phyloP scores from a whole-genome alignment of 257 asterid species.

The Petunia secreta region DNA sequence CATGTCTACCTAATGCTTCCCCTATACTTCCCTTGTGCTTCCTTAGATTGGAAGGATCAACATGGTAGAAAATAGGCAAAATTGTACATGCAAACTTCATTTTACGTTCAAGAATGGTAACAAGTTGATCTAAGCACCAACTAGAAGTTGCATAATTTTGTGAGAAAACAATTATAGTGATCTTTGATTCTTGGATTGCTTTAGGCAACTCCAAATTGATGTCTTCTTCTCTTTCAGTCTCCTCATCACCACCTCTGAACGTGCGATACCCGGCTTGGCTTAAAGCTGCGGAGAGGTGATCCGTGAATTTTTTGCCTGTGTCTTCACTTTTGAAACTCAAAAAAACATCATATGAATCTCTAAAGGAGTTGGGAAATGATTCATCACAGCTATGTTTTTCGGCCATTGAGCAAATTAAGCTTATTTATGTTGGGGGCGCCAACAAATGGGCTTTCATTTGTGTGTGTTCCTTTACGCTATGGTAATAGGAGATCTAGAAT shows the following conservation, averaged over 20 bases:
- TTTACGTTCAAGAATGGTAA: not conserved
- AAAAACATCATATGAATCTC: not conserved
- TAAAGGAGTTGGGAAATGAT: not conserved
- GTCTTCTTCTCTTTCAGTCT: not conserved
- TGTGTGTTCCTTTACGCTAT: too few relatives aligned
- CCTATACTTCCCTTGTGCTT: constrained; percentile 19
- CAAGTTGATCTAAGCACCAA: constrained; percentile 25
- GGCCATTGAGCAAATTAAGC: not conserved
- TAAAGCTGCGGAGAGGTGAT: constrained; percentile 11
- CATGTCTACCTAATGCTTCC: constrained; percentile 3
- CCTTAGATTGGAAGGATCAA: constrained; percentile 21
- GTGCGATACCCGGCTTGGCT: not conserved
- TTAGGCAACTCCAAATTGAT: not conserved
- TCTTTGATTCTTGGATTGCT: constrained; percentile 19
- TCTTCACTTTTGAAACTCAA: constrained; percentile 22
- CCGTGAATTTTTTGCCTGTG: not conserved
- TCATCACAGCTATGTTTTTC: not conserved
- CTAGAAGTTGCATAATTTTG: not conserved
- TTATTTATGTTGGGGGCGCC: not conserved
- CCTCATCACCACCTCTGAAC: not conserved
- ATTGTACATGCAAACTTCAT: constrained; percentile 17
- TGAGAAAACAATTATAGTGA: constrained; percentile 19
- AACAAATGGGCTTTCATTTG: too few relatives aligned
- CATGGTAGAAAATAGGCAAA: constrained; percentile 18
- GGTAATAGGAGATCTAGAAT: too few relatives aligned